phyloP scores from a whole-genome alignment of 768 basidiomycete species.

The Rubroboletus pulcherrimus region DNA sequence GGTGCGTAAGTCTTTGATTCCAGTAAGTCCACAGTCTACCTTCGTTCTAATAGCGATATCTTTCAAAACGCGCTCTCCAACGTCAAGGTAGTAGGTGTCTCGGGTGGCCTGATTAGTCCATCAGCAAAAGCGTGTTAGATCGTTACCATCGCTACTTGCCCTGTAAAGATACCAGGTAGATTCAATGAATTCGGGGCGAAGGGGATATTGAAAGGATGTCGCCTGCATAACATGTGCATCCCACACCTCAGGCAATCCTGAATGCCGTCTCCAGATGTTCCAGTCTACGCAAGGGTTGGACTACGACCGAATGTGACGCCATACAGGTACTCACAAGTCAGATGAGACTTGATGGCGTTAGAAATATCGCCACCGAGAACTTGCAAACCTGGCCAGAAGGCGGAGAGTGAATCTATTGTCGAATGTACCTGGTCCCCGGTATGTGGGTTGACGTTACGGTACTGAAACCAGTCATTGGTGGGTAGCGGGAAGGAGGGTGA shows the following conservation, averaged over 20 bases:
- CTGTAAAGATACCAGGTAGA: conserved; percentile 95
- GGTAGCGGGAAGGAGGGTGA: background rate
- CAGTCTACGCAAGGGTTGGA: conserved; percentile 53
- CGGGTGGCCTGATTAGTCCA: conserved; percentile 66
- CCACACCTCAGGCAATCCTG: conserved; percentile 90
- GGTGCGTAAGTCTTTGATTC: conserved; percentile 73
- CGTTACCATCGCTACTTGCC: conserved; percentile 38
- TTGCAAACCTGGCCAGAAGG: conserved; percentile 97
- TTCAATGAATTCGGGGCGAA: conserved; percentile 91
- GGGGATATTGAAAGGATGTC: conserved; percentile 74
- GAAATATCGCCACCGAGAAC: conserved; percentile 82
- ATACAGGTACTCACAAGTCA: conserved; percentile 60
- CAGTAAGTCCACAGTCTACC: conserved; percentile 83
- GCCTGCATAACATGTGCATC: conserved; percentile 71
- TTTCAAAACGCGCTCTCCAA: conserved; percentile 78
- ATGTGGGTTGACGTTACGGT: conserved; percentile 78
- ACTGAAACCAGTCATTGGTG: conserved; percentile 44
- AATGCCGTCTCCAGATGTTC: conserved; percentile 87
- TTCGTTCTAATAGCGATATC: conserved; percentile 74
- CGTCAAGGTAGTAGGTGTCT: conserved; percentile 89
- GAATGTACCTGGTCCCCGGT: conserved; percentile 69
- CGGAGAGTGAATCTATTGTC: conserved; percentile 92
- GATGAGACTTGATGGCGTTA: conserved; percentile 88
- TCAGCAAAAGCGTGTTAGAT: background rate
- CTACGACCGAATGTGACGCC: background rate